Evolutionary conservation across 75 land plant species (phyloP).

Genomic region (Cupressus sempervirens): DNA sequence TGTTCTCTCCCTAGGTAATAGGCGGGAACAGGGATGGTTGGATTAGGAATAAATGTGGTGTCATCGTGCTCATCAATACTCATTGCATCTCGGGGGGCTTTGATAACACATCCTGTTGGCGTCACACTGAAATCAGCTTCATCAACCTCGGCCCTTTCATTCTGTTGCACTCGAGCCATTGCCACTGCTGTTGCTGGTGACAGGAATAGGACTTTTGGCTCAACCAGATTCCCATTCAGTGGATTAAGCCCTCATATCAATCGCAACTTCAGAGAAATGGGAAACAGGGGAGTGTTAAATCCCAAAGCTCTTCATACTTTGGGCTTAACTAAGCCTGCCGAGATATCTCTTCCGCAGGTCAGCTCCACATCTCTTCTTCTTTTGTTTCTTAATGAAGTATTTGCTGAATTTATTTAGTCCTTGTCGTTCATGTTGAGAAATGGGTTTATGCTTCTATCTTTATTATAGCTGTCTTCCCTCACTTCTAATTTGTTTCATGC

Average conservation of each 20-base stretch:
- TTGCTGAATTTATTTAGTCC: too few species aligned
- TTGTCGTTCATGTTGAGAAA: neutral
- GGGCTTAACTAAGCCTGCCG: neutral
- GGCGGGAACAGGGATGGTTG: too few species aligned
- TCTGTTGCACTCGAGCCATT: neutral
- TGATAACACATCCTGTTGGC: too few species aligned
- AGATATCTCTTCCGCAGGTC: neutral
- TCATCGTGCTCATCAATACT: too few species aligned
- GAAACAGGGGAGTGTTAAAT: neutral
- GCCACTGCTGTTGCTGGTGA: neutral
- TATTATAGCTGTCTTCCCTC: neutral
- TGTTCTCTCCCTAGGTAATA: too few species aligned
- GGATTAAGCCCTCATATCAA: neutral
- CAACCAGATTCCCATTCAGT: neutral
- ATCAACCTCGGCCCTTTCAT: neutral
- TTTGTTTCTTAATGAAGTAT: neutral
- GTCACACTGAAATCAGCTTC: too few species aligned
- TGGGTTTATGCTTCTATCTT: neutral
- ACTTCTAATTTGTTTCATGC: too few species aligned
- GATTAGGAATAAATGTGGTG: too few species aligned
- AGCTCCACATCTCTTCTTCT: neutral
- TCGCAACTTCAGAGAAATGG: neutral
- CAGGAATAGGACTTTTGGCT: neutral
- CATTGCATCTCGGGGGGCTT: too few species aligned
- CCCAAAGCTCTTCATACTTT: neutral